Base-by-base conservation (phyloP, 495 filamentous ascomycete genomes). In the Aspergillus avenaceus region DNA sequence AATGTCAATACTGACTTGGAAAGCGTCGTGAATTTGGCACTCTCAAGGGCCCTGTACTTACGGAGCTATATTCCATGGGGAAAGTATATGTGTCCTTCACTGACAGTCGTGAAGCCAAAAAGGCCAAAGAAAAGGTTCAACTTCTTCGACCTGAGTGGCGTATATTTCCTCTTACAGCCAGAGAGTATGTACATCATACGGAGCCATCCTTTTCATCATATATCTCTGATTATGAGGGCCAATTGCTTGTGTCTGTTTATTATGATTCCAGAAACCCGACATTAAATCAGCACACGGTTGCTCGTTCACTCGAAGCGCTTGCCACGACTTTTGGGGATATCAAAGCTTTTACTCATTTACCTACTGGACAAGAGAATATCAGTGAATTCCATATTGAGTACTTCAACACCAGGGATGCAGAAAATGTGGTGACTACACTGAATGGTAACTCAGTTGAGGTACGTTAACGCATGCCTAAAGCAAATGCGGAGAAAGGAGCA, bases 101-200 rank as follows among this genome's bases (percentile, higher is more conserved):
- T 12, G 78, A 87, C 52, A 77, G 85, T 37, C 71, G 73, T 46
- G 80, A 84, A 56, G 74, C 81, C 24, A 73, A 65, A 34, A 69
- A 70, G 18, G 66, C 74, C 14, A 70, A 73, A 49, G 61, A 69
- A 25, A 74, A 73, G 13, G 54, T 79, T 36, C 60, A 69, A 7
- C 53, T 72, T 26, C 60, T 68, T 38, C 60, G 65, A 45, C 66
- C 60, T n/a, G 71, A 74, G 29, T 85, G 81, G 75, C 47, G 56
- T 26, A 70, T 75, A 11, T 61, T 71, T 41, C 81, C 76, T 45
- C 67, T 85, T 16, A 64, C 66, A 16, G 64, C 73, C 3, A 61
- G 50, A 41, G 69, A 79, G 18, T 64, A 59, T 40, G 58, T 58
- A 13, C 63, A 64, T 24, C 60, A 61, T 22, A 42, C 56, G 18